These are phyloP conservation scores for Russula lepida DNA, from an alignment of 768 basidiomycete species.

Conservation along the genomic window DNA sequence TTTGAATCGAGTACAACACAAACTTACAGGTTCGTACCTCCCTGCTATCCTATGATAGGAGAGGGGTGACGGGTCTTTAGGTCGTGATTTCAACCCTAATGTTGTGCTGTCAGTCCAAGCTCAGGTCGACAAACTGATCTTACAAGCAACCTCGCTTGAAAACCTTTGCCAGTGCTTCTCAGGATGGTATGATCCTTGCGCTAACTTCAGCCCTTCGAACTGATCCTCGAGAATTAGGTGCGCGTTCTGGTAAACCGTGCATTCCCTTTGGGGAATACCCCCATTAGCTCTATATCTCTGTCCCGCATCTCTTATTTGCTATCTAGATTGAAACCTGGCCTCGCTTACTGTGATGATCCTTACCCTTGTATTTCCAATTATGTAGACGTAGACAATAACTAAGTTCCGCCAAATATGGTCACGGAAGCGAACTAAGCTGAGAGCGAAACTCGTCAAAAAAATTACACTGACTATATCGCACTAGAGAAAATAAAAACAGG, in stretches of 20 bases:
- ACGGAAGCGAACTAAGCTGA: neutral
- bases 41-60: neutral
- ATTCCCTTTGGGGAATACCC: neutral
- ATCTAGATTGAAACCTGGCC: slow-evolving; percentile 5
- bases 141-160: slow-evolving; percentile 87
- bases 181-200: slow-evolving; percentile 56
- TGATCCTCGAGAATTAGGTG: slow-evolving; percentile 26
- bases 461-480: neutral
- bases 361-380: neutral
- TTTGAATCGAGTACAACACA: slow-evolving; percentile 90
- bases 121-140: slow-evolving; percentile 90
- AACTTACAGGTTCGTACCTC: slow-evolving; percentile 66
- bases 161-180: slow-evolving; percentile 97
- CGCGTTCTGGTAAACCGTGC: slow-evolving; percentile 32
- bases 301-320: slow-evolving; percentile 7
- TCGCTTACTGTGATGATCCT: neutral
- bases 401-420: neutral
- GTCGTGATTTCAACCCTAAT: slow-evolving; percentile 89
- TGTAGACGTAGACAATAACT: neutral
- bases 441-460: neutral
- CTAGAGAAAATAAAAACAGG: slow-evolving; percentile 24
- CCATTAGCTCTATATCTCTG: neutral
- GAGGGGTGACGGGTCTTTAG: slow-evolving; percentile 31
- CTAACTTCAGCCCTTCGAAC: neutral
- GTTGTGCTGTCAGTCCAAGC: slow-evolving; percentile 58